Conservation (phyloP, 805 yeast genomes). For the Saccharomyces jurei region DNA sequence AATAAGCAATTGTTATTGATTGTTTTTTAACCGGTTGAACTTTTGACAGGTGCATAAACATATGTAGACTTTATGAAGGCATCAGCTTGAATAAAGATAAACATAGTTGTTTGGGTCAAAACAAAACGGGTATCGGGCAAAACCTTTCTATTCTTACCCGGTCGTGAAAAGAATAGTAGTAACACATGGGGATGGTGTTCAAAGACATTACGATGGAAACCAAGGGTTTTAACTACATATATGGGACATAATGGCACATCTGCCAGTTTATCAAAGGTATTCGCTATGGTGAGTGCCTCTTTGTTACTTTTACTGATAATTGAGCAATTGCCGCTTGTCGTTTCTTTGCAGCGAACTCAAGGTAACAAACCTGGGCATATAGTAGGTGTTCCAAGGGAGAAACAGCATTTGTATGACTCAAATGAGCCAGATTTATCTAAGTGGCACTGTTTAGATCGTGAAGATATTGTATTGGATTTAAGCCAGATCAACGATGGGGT, state of each 20-base stretch:
- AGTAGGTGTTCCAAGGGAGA: constrained; percentile 16
- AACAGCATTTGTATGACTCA: constrained; percentile 13
- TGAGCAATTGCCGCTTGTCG: not conserved
- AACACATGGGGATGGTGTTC: not conserved
- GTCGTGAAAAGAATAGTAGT: not conserved
- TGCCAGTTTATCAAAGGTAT: not conserved
- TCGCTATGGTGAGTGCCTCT: not conserved
- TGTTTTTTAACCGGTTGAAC: not conserved
- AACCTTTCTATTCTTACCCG: not conserved
- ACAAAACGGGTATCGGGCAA: not conserved
- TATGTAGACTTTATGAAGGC: not conserved
- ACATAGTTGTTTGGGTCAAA: not conserved
- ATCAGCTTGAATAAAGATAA: not conserved
- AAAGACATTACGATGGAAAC: not conserved
- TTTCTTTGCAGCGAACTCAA: not conserved
- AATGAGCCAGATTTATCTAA: constrained; percentile 41
- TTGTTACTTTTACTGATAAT: not conserved
- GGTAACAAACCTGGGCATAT: not conserved
- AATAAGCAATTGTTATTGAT: not conserved
- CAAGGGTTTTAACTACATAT: not conserved
- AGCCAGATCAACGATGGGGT: constrained; percentile 75
- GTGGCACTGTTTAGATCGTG: constrained; percentile 66
- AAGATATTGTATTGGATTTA: constrained; percentile 52
- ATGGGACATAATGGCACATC: not conserved
- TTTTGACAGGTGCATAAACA: not conserved